Base-by-base conservation (phyloP, 202 grass and related monocot species). In the Musa balbisiana region DNA sequence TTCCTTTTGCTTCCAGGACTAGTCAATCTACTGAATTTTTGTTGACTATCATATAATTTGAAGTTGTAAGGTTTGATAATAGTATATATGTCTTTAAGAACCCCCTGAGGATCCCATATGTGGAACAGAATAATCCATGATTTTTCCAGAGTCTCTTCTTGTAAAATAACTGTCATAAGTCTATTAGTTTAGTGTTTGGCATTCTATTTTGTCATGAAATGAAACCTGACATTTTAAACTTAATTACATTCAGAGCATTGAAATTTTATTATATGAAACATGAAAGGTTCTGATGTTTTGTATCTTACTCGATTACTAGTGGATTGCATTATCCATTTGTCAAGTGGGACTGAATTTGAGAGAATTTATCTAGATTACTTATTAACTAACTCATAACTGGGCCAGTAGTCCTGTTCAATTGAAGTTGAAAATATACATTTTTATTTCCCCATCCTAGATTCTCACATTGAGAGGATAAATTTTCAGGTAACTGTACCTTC, bases 401-500 rank as follows among this genome's bases (percentile, higher is more conserved):
- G 21, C 11, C 9, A 65, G 22, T 64, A 14, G 13, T 65, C 12
- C 11, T 65, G 63, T 65, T 24, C 63, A 27, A 65, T 10, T 26
- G 33, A 43, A 27, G 26, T 27, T 12, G 11, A 65, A 26, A 11
- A 65, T 11, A 23, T 33, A 69, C 79, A 17, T 55, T 80, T 16
- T 78, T 80, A 33, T 78, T 51, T 22, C 6, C 16, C 55, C 43
- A 21, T 8, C 10, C n/a, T 51, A 21, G 4, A 12, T 60, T 74
- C 10, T 69, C 77, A 43, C 78, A 79, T 80, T 22, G 2, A 2
- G 87, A 55, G 52, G 67, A 74, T 74, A n/a, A 59, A 74, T 55
- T 55, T 91, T 73, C 83, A 97, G 93, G 85, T 97, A 75, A 89
- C 93, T 54, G 76, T 93, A 82, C 93, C 93, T 76, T 85, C 93